A percentile compares a stretch with the other conserved stretches of the same genome.
phyloP scores from a whole-genome alignment of 331 rosid genomes.

The Pyrus hybrid region DNA sequence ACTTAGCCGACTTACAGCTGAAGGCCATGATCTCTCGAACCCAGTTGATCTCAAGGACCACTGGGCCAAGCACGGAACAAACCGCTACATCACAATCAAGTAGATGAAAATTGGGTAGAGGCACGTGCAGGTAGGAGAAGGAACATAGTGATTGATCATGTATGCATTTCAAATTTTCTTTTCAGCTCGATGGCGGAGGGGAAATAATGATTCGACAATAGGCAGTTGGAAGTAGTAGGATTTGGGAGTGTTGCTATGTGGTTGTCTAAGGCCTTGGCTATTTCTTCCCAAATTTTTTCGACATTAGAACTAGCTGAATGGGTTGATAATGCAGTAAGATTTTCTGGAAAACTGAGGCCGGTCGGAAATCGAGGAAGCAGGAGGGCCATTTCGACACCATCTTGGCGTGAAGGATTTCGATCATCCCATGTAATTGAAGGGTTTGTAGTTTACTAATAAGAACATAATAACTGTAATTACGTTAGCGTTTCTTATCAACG shows the following conservation, averaged over 20 bases:
- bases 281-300: neutral
- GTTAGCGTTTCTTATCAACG: neutral
- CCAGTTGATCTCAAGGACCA: conserved; percentile 85
- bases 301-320: neutral
- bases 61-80: conserved; percentile 98
- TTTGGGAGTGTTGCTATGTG: neutral
- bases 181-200: neutral
- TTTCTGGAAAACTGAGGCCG: neutral
- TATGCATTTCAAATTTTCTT: neutral
- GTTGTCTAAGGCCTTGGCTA: neutral
- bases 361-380: neutral
- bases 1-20: conserved; percentile 84
- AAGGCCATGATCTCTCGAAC: conserved; percentile 80
- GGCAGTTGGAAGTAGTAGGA: neutral
- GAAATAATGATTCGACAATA: neutral
- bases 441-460: neutral
- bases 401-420: neutral
- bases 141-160: neutral
- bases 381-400: neutral
- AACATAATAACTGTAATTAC: no score
- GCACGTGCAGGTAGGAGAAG: neutral
- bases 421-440: neutral
- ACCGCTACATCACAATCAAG: conserved; percentile 88
- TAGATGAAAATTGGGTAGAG: conserved; percentile 19
- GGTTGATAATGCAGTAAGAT: neutral